Base-by-base conservation (phyloP, 805 yeast genomes). In the Pichia deserticola region DNA sequence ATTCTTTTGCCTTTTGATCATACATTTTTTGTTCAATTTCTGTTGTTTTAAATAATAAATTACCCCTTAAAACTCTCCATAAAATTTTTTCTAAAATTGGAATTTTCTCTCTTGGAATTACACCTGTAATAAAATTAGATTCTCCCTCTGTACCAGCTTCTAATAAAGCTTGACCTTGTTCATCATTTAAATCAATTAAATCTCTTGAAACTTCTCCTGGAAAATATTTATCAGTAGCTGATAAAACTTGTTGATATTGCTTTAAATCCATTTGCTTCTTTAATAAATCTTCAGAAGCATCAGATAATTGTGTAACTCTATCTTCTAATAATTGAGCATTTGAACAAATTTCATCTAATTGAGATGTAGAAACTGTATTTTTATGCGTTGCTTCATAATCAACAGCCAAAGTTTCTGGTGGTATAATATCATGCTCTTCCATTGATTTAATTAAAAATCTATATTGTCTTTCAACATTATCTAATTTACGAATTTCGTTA, bases 31-130 rank as follows among this genome's bases (percentile, higher is more conserved):
- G 86, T 7, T 77, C 77, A 51, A 92, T 79, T 57, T 86, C 93
- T 44, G 78, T 76, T 54, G 85, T 78, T 57, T 83, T 82, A 65
- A 90, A 78, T 60, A 78, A 88, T 56, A 95, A 72, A 65, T 93
- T 93, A 61, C 99, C 99, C 65, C 99, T 81, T 54, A 92, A 76
- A 20, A 89, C 81, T 69, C 99, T 79, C 96, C 97, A 93, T 44
- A 89, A 70, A 50, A 93, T 88, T 59, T 82, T 86, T 63, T 89
- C 89, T 54, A 93, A 72, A 2, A 84, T 73, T 13, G 76, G 78
- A 30, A 89, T 74, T 60, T 85, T 86, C 10, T 73, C 78, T 59
- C 93, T 77, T 41, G 81, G 76, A 42, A 93, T 82, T 12, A 92
- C 90, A 47, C 98, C 99, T 8, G 93, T 79, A 45, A 86, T 78